A percentile compares a stretch with the other conserved stretches of the same genome.
Evolutionary conservation across 1,139 yeast species (phyloP).

Genomic region (Geotrichum europaeum): DNA sequence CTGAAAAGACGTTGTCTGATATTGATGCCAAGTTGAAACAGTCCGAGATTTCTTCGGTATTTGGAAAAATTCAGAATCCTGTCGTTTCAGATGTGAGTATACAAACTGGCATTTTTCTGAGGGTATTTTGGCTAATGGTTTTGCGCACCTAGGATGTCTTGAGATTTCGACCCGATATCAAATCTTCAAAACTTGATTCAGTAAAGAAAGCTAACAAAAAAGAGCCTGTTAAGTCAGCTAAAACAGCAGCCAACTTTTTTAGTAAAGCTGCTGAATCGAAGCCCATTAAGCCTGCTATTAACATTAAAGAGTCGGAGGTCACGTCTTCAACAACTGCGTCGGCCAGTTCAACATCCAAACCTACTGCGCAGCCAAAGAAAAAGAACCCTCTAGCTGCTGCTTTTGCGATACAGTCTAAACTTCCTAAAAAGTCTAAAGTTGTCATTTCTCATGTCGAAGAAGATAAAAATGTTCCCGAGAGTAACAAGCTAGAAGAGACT

Average conservation of each 20-base stretch:
- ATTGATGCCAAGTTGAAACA: slow-evolving; percentile 5
- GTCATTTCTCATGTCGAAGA: slow-evolving; percentile 5
- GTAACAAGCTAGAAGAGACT: background rate
- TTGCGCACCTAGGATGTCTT: background rate
- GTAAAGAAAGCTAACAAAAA: background rate
- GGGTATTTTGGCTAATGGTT: background rate
- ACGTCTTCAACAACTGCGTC: background rate
- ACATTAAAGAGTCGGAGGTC: background rate
- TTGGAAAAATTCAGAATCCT: slow-evolving; percentile 15
- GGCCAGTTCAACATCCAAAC: background rate
- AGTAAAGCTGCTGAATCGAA: background rate
- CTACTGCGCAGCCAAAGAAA: background rate
- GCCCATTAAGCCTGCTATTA: background rate
- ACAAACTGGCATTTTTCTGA: background rate
- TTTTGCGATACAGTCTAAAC: slow-evolving; percentile 7
- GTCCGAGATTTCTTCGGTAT: slow-evolving; percentile 1
- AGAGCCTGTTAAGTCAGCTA: background rate
- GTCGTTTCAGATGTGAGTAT: slow-evolving; percentile 15
- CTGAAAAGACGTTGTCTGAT: slow-evolving; percentile 6
- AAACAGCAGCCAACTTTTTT: background rate
- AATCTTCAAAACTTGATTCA: background rate
- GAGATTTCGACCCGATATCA: background rate
- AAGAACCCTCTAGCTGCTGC: background rate
- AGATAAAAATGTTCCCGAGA: background rate
- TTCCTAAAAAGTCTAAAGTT: slow-evolving; percentile 6